Conservation (phyloP, 306 rosid species). For the Fragaria iinumae region DNA sequence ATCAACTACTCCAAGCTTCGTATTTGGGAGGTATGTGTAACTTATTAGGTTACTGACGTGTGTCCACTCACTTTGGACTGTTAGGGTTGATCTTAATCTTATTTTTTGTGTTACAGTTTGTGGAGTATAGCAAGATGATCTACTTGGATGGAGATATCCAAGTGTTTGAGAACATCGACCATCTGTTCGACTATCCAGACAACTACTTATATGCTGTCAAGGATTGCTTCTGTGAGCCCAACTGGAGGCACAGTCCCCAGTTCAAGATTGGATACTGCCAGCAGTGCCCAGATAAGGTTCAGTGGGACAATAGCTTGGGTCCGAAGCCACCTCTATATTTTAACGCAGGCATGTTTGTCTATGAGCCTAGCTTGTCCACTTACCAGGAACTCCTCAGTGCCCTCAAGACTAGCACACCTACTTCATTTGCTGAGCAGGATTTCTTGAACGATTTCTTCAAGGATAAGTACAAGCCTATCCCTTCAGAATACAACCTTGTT, state of each 20-base stretch:
- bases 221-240: conserved; percentile 79
- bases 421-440: conserved; percentile 86
- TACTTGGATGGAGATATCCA: conserved; percentile 80
- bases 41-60: background rate
- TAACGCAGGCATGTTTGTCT: conserved; percentile 85
- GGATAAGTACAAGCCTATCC: conserved; percentile 58
- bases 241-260: conserved; percentile 64
- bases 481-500: conserved; percentile 60
- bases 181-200: conserved; percentile 54
- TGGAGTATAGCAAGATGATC: conserved; percentile 74
- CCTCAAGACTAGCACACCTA: conserved; percentile 43
- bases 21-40: conserved; percentile 68
- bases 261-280: conserved; percentile 63
- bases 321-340: conserved; percentile 74
- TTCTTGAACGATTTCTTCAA: conserved; percentile 64
- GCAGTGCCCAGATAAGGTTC: conserved; percentile 64
- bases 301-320: conserved; percentile 54
- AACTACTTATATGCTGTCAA: conserved; percentile 62
- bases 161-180: conserved; percentile 67
- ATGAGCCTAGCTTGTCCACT: conserved; percentile 45
- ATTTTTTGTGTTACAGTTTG: conserved; percentile 41
- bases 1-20: conserved; percentile 88
- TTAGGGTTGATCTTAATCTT: background rate
- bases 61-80: background rate
- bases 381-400: conserved; percentile 53